Conservation (phyloP, 2,329 filamentous ascomycete genomes). For the Trichophyton verrucosum region DNA sequence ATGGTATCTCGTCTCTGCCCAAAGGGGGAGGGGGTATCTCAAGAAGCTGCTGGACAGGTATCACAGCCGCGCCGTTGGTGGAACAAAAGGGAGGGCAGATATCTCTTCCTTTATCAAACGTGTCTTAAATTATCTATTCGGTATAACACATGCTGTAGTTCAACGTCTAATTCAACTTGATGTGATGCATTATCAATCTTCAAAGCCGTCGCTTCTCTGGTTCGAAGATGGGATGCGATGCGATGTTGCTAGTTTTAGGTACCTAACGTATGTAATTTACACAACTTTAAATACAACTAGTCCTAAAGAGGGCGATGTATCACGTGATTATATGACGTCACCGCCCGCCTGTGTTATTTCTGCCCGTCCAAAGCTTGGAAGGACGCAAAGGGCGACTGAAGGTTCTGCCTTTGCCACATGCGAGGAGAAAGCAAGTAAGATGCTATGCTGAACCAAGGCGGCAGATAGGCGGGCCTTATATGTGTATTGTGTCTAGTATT, state of each 20-base stretch:
- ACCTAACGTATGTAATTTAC: neutral
- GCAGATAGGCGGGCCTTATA: neutral
- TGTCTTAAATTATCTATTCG: neutral
- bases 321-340: neutral
- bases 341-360: neutral
- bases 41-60: neutral
- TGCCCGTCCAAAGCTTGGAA: neutral
- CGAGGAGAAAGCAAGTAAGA: neutral
- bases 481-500: neutral
- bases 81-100: neutral
- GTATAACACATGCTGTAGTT: neutral
- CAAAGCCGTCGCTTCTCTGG: neutral
- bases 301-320: neutral
- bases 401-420: neutral
- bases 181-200: neutral
- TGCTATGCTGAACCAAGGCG: neutral
- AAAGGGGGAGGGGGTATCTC: neutral
- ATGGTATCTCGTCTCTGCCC: slow-evolving; percentile 34
- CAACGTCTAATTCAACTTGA: neutral
- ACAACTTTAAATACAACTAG: neutral
- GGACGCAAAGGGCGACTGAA: neutral
- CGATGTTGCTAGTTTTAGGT: neutral
- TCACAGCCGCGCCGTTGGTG: neutral
- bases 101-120: neutral
- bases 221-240: neutral